These are phyloP conservation scores for Selaginella tamariscina DNA, from an alignment of 75 land plant species.

Conservation along the genomic window DNA sequence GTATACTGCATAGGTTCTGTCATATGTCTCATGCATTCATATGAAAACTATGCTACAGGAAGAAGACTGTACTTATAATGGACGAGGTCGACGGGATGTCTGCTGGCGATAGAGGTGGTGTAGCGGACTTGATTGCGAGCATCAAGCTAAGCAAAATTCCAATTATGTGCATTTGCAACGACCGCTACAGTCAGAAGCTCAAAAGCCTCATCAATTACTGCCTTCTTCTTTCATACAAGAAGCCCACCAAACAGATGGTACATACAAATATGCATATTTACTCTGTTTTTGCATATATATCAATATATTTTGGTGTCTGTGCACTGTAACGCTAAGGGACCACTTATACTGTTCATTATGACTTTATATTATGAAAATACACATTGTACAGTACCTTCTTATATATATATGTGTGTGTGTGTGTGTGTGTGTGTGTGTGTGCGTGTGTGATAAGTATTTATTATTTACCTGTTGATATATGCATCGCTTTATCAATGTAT, in stretches of 20 bases:
- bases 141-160: slow-evolving; percentile 87
- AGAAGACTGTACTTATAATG: slow-evolving; percentile 80
- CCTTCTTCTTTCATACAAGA: slow-evolving; percentile 59
- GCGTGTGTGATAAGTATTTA: too few species aligned
- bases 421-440: too few species aligned
- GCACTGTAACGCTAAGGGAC: too few species aligned
- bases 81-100: slow-evolving; percentile 99
- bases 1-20: too few species aligned
- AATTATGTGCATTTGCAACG: slow-evolving; percentile 95
- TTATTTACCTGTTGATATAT: too few species aligned
- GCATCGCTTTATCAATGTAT: too few species aligned
- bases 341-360: too few species aligned
- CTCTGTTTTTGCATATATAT: neutral
- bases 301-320: too few species aligned
- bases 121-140: slow-evolving; percentile 90
- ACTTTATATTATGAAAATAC: too few species aligned
- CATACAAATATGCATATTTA: neutral
- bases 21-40: neutral
- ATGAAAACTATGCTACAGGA: slow-evolving; percentile 37
- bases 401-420: too few species aligned
- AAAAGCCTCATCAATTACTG: slow-evolving; percentile 88
- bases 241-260: slow-evolving; percentile 97
- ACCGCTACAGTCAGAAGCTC: slow-evolving; percentile 91
- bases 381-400: too few species aligned
- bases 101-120: slow-evolving; percentile 96